Base-by-base conservation (phyloP, 2,329 filamentous ascomycete genomes). In the Fusarium globosum region DNA sequence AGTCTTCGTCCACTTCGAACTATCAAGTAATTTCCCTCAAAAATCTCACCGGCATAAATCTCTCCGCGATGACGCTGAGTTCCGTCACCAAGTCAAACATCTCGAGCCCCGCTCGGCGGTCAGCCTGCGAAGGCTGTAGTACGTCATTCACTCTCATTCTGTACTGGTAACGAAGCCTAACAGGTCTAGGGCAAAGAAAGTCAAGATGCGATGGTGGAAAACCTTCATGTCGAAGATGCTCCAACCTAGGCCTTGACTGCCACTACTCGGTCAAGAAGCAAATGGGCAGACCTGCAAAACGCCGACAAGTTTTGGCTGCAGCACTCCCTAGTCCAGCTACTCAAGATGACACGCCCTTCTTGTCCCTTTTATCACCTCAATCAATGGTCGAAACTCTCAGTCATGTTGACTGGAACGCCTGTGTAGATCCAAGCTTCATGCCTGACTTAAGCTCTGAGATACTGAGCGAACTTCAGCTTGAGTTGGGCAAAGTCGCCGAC, bases 121-220 rank as follows among this genome's bases (percentile, higher is more conserved):
- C 60, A 9, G 60, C 63, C 21, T 65, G 60, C 18, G 60, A 65
- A 7, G 5, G 35, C n/a, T 65, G 63, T 21, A 35, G 63, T 65
- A 21, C 13, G 63, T 42, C 33, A 6, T 5, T 5, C 3, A 14
- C 26, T 55, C 48, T 15, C 1, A 14, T 6, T 8, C 23, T 20
- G 15, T 15, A 16, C n/a, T 5, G 0, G 9, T 23, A 6, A 18
- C 6, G 5, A 30, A 53, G 4, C 11, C 41, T 65, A 12, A 64
- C 7, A 18, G 8, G 10, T 18, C 13, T 1, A 65, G 61, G 61
- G 6, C 26, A 45, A 36, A 38, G 58, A 7, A 65, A 62, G 30
- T 36, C 43, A 14, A 62, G 60, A 11, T 65, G 61, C 4, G 35
- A 62, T 12, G 57, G 61, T 7, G 57, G 28, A 1, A 62, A 8